Conservation (phyloP, 257 asterid genomes). For the Leonotis leonurus region DNA sequence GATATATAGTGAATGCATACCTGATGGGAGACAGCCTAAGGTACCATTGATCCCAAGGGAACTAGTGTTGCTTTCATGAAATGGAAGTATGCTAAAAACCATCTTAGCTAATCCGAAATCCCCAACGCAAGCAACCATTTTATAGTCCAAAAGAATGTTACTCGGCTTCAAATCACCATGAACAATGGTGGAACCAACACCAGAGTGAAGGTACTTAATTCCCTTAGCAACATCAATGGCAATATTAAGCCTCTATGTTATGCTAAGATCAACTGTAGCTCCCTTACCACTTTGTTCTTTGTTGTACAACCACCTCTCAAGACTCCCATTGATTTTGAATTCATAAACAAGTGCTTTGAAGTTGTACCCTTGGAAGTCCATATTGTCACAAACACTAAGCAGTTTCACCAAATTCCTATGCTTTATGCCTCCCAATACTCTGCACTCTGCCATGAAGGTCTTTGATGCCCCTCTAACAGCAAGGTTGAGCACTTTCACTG, state of each 20-base stretch:
- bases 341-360: conserved; percentile 26
- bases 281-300: neutral
- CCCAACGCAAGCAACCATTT: neutral
- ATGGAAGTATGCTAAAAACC: neutral
- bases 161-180: neutral
- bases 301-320: conserved; percentile 26
- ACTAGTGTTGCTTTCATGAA: neutral
- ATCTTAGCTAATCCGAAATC: neutral
- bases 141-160: neutral
- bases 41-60: neutral
- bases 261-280: neutral
- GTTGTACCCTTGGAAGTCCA: conserved; percentile 15
- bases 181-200: neutral
- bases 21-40: neutral
- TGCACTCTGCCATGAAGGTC: conserved; percentile 23
- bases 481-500: conserved; percentile 20
- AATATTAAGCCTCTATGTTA: neutral
- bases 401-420: conserved; percentile 7
- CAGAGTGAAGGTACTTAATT: neutral
- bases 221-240: neutral
- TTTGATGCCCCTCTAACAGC: conserved; percentile 18
- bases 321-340: conserved; percentile 22
- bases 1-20: neutral
- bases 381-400: conserved; percentile 4
- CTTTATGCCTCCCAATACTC: conserved; percentile 6